Evolutionary conservation across 441 rosid species (phyloP).

Genomic region (Geranium incanum): DNA sequence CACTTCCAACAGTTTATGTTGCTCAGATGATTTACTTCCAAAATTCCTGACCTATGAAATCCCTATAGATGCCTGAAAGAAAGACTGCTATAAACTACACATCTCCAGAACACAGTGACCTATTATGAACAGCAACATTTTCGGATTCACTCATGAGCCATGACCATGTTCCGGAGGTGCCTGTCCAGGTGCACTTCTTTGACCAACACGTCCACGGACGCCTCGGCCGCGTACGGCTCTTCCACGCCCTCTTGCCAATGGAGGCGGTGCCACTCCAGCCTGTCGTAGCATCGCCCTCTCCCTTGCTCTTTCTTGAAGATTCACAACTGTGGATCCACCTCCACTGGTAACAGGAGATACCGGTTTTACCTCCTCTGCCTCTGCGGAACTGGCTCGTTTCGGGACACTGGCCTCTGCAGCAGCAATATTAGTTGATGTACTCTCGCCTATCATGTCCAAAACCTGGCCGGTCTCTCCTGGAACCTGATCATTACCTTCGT

Average conservation of each 20-base stretch:
- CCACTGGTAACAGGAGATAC: conserved; percentile 32
- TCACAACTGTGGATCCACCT: conserved; percentile 39
- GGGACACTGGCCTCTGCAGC: conserved; percentile 27
- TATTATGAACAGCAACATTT: no score
- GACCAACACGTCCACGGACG: no score
- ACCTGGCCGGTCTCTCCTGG: conserved; percentile 32
- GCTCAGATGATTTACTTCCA: no score
- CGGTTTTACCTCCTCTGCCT: conserved; percentile 47
- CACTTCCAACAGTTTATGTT: no score
- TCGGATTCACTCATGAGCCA: background rate
- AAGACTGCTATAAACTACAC: no score
- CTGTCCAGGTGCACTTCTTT: no score
- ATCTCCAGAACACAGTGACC: no score
- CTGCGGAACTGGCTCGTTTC: conserved; percentile 31
- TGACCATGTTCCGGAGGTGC: no score
- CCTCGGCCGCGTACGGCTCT: conserved; percentile 30
- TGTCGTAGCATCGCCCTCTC: conserved; percentile 48
- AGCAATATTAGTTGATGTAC: conserved; percentile 18
- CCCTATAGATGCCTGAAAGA: no score
- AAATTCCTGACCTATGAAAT: no score
- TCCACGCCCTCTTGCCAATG: conserved; percentile 41
- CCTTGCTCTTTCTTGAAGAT: conserved; percentile 49
- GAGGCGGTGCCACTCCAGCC: conserved; percentile 30
- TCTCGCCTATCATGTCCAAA: conserved; percentile 6
- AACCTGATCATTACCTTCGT: conserved; percentile 37